Evolutionary conservation across 176 grass and related monocot genomes (phyloP).

Genomic region (Urochloa ruziziensis): DNA sequence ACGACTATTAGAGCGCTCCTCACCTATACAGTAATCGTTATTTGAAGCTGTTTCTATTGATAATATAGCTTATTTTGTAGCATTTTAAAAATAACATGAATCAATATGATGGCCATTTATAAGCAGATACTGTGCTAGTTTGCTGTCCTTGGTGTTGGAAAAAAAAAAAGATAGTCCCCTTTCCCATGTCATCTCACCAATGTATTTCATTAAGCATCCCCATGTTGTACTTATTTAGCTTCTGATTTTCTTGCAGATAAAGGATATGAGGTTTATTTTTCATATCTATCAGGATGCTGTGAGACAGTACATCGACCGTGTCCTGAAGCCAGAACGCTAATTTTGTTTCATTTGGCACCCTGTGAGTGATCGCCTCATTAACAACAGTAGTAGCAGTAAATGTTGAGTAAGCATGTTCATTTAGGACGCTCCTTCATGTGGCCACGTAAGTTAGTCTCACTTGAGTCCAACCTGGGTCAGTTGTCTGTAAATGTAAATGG

Average conservation of each 20-base stretch:
- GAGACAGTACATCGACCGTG: conserved; percentile 10
- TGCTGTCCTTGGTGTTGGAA: background rate
- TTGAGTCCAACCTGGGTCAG: background rate
- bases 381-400: background rate
- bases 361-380: background rate
- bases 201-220: background rate
- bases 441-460: background rate
- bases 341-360: background rate
- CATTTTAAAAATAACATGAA: background rate
- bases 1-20: background rate
- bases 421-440: background rate
- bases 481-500: conserved; percentile 39
- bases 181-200: background rate
- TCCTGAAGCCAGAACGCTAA: conserved; percentile 21
- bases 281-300: conserved; percentile 43
- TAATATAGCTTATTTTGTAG: background rate
- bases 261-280: conserved; percentile 65
- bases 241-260: conserved; percentile 51
- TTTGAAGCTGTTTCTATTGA: background rate
- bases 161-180: background rate
- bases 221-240: background rate
- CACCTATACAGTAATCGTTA: background rate
- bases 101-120: background rate
- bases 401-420: background rate
- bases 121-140: background rate